Evolutionary conservation across 768 basidiomycete species (phyloP), one percentile per base, ranked within the genome.

Genomic region (Macrocybe gigantea): DNA sequence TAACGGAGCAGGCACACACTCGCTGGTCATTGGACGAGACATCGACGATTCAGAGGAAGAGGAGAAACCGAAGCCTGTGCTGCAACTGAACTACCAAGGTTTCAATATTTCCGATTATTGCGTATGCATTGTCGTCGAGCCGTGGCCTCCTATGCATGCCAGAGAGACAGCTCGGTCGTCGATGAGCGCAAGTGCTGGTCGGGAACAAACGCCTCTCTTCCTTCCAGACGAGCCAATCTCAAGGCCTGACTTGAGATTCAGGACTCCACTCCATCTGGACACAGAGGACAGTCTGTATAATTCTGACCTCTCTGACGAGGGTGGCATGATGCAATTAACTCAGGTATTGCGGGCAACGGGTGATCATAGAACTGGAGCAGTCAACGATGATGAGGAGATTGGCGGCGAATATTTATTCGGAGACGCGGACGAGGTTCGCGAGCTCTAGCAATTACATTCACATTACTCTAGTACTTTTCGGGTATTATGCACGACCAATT

Each of bases 71-170:
- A 87, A 90, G 57, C 82, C 85, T 5, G 53, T 74, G 31, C 66
- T 90, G 33, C 73, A 78, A 47, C 73, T 92, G 33, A 75, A 63
- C 46, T 92, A 87, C 53, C 75, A 78, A 55, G 84, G 85, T 9
- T 89, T 89, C 62, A 73, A 66, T 45, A 81, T 90, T 41, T 76
- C 78, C 49, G 83, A 82, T 0, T 78, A 80, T 46, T 89, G 85
- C 61, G 74, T 93, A 12, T 89, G 86, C 58, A 74, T 93, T 33
- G 83, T 93, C 15, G 81, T 91, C 11, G 90, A 93, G 60, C 91
- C 90, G 11, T 89, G 81, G 74, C 83, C 86, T 4, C 66, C 77
- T 10, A 59, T 22, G 22, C 22, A 22, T 22, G 22, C 22, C 22
- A 22, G 22, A 22, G 22, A 22, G 2, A 22, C 22, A 22, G 4